Evolutionary conservation across 208 protist species (phyloP).

Genomic region (Angomonas desouzai): DNA sequence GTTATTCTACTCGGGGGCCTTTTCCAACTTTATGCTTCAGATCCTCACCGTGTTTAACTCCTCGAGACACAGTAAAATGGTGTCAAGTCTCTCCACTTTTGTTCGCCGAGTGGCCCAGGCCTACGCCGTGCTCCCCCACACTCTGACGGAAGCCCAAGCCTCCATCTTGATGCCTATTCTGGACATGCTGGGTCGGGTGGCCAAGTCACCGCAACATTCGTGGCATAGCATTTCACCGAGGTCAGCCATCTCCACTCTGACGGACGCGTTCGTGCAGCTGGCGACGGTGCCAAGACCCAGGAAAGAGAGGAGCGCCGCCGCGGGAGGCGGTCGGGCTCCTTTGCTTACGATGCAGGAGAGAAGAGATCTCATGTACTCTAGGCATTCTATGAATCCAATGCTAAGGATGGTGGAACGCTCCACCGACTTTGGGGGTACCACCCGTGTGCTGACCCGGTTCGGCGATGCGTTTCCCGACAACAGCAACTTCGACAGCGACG

Average conservation of each 20-base stretch:
- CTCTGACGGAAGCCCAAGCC: constrained; percentile 4
- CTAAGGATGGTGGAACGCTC: too few species aligned
- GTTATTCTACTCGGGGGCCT: not conserved
- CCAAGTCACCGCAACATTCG: too few species aligned
- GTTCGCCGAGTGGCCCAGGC: not conserved
- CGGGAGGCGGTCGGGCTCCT: not conserved
- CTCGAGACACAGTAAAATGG: not conserved
- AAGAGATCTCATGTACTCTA: too few species aligned
- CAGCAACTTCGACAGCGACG: too few species aligned
- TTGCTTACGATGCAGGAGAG: too few species aligned
- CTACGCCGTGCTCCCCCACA: not conserved
- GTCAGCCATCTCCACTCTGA: not conserved
- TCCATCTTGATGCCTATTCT: constrained; percentile 11
- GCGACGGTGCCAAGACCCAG: not conserved
- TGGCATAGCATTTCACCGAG: not conserved
- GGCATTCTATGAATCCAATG: too few species aligned
- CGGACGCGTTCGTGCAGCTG: constrained; percentile 3
- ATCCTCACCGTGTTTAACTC: not conserved
- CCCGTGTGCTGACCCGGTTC: too few species aligned
- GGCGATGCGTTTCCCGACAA: too few species aligned
- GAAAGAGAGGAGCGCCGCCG: not conserved
- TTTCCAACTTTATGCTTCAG: not conserved
- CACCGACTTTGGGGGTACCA: too few species aligned
- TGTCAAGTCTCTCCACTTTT: not conserved
- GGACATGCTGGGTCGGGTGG: constrained; percentile 4